Evolutionary conservation across 805 yeast genomes (phyloP).

Genomic region (Kuraishia piskuri): DNA sequence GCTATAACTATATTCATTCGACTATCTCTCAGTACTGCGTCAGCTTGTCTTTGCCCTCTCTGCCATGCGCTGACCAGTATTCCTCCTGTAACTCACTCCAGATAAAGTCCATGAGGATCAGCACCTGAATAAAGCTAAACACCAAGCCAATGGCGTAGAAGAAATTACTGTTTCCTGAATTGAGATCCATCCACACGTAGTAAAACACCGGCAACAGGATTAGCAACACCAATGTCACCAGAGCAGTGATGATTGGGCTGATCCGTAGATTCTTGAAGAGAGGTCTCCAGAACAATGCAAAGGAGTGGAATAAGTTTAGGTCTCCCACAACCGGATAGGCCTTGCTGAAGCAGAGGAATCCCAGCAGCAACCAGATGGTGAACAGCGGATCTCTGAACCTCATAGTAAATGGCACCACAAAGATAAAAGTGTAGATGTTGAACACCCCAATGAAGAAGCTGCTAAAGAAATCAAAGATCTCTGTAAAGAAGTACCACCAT

Average conservation of each 20-base stretch:
- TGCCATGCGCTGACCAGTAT: conserved; percentile 32
- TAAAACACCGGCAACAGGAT: conserved; percentile 82
- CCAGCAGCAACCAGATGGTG: conserved; percentile 30
- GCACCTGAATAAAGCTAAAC: conserved; percentile 60
- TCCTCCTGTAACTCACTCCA: conserved; percentile 76
- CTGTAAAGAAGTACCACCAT: conserved; percentile 99
- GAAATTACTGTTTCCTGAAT: conserved; percentile 94
- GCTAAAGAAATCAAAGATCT: conserved; percentile 84
- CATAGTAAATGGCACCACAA: conserved; percentile 65
- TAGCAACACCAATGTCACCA: conserved; percentile 23
- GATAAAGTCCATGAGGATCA: conserved; percentile 63
- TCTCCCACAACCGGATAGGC: conserved; percentile 86
- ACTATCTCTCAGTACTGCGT: conserved; percentile 28
- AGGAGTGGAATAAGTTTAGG: conserved; percentile 32
- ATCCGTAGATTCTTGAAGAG: conserved; percentile 19
- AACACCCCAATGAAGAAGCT: conserved; percentile 79
- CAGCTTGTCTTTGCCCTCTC: conserved; percentile 24
- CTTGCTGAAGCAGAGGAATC: conserved; percentile 51
- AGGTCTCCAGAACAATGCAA: conserved; percentile 20
- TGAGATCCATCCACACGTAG: conserved; percentile 88
- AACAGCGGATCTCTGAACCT: conserved; percentile 37
- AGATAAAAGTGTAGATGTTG: conserved; percentile 62
- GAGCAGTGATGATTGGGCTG: conserved; percentile 17
- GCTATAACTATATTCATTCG: neutral
- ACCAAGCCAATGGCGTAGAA: conserved; percentile 89